These are phyloP conservation scores for Talaromyces sp. DNA, from an alignment of 2,329 filamentous ascomycete genomes.

Conservation along the genomic window DNA sequence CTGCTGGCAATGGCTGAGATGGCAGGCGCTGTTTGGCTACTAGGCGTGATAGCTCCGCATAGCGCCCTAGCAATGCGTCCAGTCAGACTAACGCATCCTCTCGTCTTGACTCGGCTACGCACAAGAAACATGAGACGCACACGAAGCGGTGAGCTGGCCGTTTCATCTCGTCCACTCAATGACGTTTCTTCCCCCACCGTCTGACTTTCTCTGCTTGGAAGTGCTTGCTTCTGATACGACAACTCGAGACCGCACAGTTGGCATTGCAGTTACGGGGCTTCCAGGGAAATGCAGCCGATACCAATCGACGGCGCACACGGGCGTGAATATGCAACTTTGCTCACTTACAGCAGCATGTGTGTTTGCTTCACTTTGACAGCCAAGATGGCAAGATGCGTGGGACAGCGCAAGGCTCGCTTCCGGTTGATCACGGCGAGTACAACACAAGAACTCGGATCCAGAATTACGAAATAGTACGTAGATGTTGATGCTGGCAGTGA, in stretches of 20 bases:
- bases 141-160: slow-evolving; percentile 10
- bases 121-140: background rate
- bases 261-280: slow-evolving; percentile 11
- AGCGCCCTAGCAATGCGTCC: background rate
- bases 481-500: background rate
- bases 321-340: slow-evolving; percentile 7
- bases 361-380: slow-evolving; percentile 2
- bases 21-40: slow-evolving; percentile 5
- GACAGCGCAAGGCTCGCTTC: background rate
- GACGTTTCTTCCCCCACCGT: background rate
- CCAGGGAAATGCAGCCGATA: background rate
- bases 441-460: background rate
- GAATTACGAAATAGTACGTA: background rate
- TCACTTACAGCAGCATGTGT: background rate
- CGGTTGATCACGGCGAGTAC: background rate
- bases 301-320: slow-evolving; percentile 12
- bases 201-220: too few relatives aligned
- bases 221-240: slow-evolving; percentile 2
- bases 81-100: slow-evolving; percentile 1
- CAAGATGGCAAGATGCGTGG: background rate
- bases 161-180: slow-evolving; percentile 5
- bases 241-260: slow-evolving; percentile 10
- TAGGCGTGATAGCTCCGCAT: background rate
- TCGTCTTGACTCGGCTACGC: background rate
- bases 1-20: slow-evolving; percentile 3